These are phyloP conservation scores for Alternaria alternata DNA, from an alignment of 2,329 filamentous ascomycete species.

Conservation along the genomic window DNA sequence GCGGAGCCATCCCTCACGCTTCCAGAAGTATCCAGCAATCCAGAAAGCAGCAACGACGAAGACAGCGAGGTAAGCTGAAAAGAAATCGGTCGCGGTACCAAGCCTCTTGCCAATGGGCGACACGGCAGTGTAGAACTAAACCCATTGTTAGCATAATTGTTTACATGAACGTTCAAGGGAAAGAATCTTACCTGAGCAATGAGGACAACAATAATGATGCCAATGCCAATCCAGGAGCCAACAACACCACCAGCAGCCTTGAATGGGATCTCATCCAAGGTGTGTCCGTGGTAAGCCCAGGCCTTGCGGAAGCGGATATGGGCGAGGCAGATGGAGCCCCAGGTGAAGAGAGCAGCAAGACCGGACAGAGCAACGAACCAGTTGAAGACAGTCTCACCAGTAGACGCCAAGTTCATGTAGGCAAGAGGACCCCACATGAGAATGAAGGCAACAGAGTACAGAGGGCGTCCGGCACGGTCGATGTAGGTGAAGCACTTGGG, in stretches of 20 bases:
- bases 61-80: conserved; percentile 57
- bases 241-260: conserved; percentile 51
- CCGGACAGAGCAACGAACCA: conserved; percentile 83
- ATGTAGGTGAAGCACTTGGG: conserved; percentile 81
- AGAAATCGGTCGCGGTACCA: conserved; percentile 55
- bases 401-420: conserved; percentile 65
- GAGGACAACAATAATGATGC: conserved; percentile 51
- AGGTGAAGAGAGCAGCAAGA: conserved; percentile 78
- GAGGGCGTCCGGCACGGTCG: conserved; percentile 80
- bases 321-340: conserved; percentile 84
- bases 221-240: conserved; percentile 52
- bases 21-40: conserved; percentile 68
- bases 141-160: conserved; percentile 8
- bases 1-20: conserved; percentile 67
- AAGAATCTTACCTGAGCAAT: conserved; percentile 48
- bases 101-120: conserved; percentile 39
- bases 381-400: conserved; percentile 67
- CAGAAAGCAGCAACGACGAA: conserved; percentile 56
- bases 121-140: conserved; percentile 52
- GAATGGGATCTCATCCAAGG: conserved; percentile 57
- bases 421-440: conserved; percentile 75
- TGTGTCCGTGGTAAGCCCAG: conserved; percentile 50
- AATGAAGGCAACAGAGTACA: conserved; percentile 75
- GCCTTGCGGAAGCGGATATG: conserved; percentile 86
- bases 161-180: not conserved